Evolutionary conservation across 305 asterid species (phyloP), one percentile per base, ranked within the genome.

Genomic region (Solanum chacoense): DNA sequence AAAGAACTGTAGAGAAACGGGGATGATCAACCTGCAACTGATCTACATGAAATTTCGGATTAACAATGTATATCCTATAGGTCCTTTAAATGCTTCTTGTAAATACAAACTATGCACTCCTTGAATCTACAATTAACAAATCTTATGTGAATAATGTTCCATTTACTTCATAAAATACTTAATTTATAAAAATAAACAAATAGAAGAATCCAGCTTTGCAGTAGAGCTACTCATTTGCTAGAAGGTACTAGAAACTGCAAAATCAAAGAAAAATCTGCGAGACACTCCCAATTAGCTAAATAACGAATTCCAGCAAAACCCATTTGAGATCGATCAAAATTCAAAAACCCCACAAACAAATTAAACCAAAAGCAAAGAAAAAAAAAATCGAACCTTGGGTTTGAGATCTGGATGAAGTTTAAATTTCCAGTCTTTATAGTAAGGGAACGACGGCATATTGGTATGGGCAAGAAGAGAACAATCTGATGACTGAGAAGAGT

Each of bases 361-460:
- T 14, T 11, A 24, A 18, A 67, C 18, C 38, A 69, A 26, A 83
- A 73, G 63, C 20, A 8, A 72, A 1, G 4, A 3, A 55, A 6
- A 14, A 14, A 34, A 63, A 69, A 37, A 14, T 13, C 71, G 26
- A 12, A 93, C 96, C 96, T 93, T 93, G 77, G 95, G 96, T 85
- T 90, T 92, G 88, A 92, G 93, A 94, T 92, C 93, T 71, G 92
- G 72, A 80, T 89, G 90, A 73, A 91, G 88, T 78, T 91, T 89
- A 63, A 90, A 92, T 77, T 92, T 92, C 94, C 93, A 94, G 89
- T 92, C 94, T 84, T 90, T 90, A 59, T 90, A 92, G 88, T 94
- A 92, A 18, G 96, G 95, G 69, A 94, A 94, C 32, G 95, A 89
- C 71, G 90, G 87, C 85, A 89, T 69, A 37, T 78, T 81, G 8